Evolutionary conservation across 2,329 filamentous ascomycete species (phyloP), one percentile per base, ranked within the genome.

Genomic region (Microcyclospora tardicrescens): DNA sequence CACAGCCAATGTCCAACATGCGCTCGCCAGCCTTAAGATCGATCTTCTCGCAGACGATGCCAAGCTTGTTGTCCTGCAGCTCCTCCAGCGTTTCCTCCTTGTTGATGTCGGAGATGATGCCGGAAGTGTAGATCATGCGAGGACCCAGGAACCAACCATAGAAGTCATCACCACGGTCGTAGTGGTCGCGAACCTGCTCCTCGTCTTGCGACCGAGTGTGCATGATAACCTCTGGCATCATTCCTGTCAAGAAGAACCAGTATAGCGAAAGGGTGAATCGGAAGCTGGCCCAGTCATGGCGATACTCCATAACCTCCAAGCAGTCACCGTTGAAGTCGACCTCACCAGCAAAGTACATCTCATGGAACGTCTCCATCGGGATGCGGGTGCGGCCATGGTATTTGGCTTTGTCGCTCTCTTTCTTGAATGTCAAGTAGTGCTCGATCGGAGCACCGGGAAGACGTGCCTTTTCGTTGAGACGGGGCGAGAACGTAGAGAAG

Each of bases 141-240:
- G 89, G 89, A 45, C 91, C 91, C 47, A 96, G 76, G 74, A 96
- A 96, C 86, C 87, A 98, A 61, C 77, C 81, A 71, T 98, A 98
- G 68, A 95, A 94, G 66, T 96, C 91, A 61, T 98, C 86, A 58
- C 91, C 91, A 49, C 86, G 81, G 72, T 96, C 91, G 65, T 98
- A 98, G 70, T 95, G 86, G 63, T 87, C 85, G 59, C 87, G 85
- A 41, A 96, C 87, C 68, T 96, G 91, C 65, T 96, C 89, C 73
- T 95, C 87, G 53, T 96, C 89, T 67, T 95, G 87, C 42, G 83
- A 86, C 42, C 85, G 77, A 53, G 84, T 87, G 71, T 96, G 89
- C 72, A 94, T 79, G 54, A 95, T 80, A 46, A 93, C 75, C 63
- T 95, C 89, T 34, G 84, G 84, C 47, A 93, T 77, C 69, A 94